Percentiles rank a stretch among this genome's conserved stretches.
Evolutionary conservation across 371 early-diverging fungal genomes (phyloP).

Genomic region (Phascolomyces articulosus): DNA sequence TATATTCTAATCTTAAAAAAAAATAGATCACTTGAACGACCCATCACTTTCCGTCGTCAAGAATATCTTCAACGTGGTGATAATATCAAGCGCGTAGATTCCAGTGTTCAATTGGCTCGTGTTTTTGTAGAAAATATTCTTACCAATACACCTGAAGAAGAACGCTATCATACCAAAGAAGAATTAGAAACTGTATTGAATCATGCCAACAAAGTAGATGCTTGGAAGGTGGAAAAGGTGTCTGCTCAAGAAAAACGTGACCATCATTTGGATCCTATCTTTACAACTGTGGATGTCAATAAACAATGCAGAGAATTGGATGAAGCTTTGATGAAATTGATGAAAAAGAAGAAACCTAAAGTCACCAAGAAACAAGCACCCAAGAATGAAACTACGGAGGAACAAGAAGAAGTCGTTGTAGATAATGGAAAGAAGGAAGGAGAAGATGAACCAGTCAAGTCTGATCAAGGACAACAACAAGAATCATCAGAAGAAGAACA

Average conservation of each 20-base stretch:
- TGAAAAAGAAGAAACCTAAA: conserved; percentile 67
- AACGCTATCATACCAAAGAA: conserved; percentile 60
- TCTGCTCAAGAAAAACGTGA: conserved; percentile 64
- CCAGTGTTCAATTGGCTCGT: conserved; percentile 46
- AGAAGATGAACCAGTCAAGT: background rate
- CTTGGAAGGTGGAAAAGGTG: conserved; percentile 69
- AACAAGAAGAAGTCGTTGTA: background rate
- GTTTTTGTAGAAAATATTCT: conserved; percentile 43
- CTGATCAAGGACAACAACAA: background rate
- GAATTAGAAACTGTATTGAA: conserved; percentile 59
- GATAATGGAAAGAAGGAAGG: no score
- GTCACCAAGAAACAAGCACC: conserved; percentile 21
- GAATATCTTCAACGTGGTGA: conserved; percentile 69
- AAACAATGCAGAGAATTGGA: conserved; percentile 50
- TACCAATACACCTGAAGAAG: conserved; percentile 40
- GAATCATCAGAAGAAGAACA: background rate
- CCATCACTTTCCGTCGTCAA: conserved; percentile 62
- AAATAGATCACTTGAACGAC: conserved; percentile 64
- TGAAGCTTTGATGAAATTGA: conserved; percentile 52
- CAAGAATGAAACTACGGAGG: conserved; percentile 24
- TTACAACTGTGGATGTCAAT: conserved; percentile 59
- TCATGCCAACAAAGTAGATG: conserved; percentile 46
- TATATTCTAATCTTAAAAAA: no score
- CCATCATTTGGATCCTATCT: conserved; percentile 65
- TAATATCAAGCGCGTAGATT: conserved; percentile 53